phyloP scores from a whole-genome alignment of 805 yeast genomes.

The Suhomyces canberraensis region DNA sequence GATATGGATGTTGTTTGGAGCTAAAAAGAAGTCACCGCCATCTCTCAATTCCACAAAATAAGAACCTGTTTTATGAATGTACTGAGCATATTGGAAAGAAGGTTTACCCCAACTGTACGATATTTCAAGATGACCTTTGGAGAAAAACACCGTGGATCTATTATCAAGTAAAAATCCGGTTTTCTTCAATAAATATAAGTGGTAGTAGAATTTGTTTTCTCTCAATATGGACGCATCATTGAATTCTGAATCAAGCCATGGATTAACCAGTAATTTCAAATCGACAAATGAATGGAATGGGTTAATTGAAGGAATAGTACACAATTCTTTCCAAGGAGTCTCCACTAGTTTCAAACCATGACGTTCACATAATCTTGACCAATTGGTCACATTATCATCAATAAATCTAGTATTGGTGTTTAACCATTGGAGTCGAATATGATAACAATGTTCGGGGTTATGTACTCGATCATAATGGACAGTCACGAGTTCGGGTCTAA shows the following conservation, averaged over 20 bases:
- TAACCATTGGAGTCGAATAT: slow-evolving; percentile 88
- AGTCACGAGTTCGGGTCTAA: slow-evolving; percentile 70
- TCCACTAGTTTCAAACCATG: slow-evolving; percentile 79
- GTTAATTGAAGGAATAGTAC: slow-evolving; percentile 68
- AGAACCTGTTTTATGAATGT: slow-evolving; percentile 84
- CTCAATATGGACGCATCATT: slow-evolving; percentile 35
- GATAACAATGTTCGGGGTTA: slow-evolving; percentile 93
- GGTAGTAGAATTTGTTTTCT: slow-evolving; percentile 68
- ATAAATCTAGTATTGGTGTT: slow-evolving; percentile 82
- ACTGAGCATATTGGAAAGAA: slow-evolving; percentile 77
- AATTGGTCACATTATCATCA: slow-evolving; percentile 70
- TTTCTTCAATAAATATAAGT: slow-evolving; percentile 63
- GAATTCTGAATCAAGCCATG: slow-evolving; percentile 64
- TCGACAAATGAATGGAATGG: slow-evolving; percentile 88
- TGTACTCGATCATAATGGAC: slow-evolving; percentile 91
- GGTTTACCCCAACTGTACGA: slow-evolving; percentile 92
- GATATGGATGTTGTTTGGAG: slow-evolving; percentile 83
- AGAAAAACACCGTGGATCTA: slow-evolving; percentile 64
- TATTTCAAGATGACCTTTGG: slow-evolving; percentile 57
- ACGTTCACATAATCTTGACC: slow-evolving; percentile 82
- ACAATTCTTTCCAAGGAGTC: slow-evolving; percentile 86
- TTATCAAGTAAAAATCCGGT: slow-evolving; percentile 81
- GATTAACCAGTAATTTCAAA: slow-evolving; percentile 62
- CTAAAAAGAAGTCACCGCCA: slow-evolving; percentile 73
- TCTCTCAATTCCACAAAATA: slow-evolving; percentile 84